Evolutionary conservation across 2,329 filamentous ascomycete genomes (phyloP).

Genomic region (Beauveria varroae): DNA sequence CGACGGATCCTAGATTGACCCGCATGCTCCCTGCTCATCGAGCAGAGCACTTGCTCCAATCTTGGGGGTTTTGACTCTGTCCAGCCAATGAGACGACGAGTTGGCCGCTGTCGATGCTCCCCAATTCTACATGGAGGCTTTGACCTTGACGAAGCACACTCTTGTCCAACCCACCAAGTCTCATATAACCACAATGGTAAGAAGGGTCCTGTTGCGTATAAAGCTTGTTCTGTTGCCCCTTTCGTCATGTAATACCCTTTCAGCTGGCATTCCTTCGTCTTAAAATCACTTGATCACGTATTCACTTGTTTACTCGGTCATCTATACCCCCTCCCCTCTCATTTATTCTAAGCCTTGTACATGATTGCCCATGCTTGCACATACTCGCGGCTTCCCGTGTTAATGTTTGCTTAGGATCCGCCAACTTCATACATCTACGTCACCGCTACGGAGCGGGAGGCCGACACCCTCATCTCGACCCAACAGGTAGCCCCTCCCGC

Average conservation of each 20-base stretch:
- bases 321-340: too few species aligned
- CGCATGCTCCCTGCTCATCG: conserved; percentile 3
- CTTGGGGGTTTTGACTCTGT: background rate
- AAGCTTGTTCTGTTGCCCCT: conserved; percentile 3
- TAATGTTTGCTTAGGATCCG: conserved; percentile 8
- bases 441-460: background rate
- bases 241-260: background rate
- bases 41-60: background rate
- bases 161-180: conserved; percentile 12
- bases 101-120: background rate
- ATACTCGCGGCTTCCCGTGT: background rate
- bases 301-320: background rate
- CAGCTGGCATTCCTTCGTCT: background rate
- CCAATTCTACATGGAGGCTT: background rate
- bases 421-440: background rate
- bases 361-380: background rate
- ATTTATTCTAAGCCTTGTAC: too few species aligned
- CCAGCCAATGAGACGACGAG: background rate
- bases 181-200: conserved; percentile 9
- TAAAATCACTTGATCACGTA: background rate
- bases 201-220: background rate
- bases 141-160: background rate
- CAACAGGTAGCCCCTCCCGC: background rate
- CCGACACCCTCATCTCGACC: background rate
- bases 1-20: conserved; percentile 9